These are phyloP conservation scores for Paramecium octaurelia DNA, from an alignment of 73 alveolate genomes.

Conservation along the genomic window DNA sequence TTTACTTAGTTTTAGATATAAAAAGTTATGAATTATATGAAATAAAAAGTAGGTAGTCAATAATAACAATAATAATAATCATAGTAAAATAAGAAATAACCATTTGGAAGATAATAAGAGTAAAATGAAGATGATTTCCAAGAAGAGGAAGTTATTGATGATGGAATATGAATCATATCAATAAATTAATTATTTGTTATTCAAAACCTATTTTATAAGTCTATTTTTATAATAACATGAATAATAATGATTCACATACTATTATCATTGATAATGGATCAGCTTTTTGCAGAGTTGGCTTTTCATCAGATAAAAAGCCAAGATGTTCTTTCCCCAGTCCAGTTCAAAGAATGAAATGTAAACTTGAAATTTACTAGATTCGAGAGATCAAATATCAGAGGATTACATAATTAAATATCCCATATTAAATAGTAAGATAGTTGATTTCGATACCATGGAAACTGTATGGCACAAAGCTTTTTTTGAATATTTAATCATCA, in stretches of 20 bases:
- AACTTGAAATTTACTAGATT: neutral
- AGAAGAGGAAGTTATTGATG: conserved; percentile 48
- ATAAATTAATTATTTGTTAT: neutral
- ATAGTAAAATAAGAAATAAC: neutral
- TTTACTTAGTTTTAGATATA: neutral
- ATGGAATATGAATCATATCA: neutral
- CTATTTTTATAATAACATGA: neutral
- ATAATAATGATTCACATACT: neutral
- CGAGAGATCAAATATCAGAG: neutral
- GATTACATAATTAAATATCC: neutral
- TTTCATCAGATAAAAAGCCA: conserved; percentile 95
- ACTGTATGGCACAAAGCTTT: neutral
- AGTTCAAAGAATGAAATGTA: conserved; percentile 79
- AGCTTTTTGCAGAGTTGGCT: conserved; percentile 95
- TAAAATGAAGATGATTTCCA: conserved; percentile 27
- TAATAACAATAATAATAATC: neutral
- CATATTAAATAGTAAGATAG: neutral
- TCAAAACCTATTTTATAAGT: neutral
- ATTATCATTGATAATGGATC: conserved; percentile 97
- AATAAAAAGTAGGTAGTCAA: neutral
- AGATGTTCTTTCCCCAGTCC: conserved; percentile 84
- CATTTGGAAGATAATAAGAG: neutral
- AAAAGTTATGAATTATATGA: conserved; percentile 10
- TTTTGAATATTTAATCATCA: neutral
- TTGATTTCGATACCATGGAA: neutral